Base-by-base conservation (phyloP, 495 filamentous ascomycete genomes). In the Talaromyces wortmannii region DNA sequence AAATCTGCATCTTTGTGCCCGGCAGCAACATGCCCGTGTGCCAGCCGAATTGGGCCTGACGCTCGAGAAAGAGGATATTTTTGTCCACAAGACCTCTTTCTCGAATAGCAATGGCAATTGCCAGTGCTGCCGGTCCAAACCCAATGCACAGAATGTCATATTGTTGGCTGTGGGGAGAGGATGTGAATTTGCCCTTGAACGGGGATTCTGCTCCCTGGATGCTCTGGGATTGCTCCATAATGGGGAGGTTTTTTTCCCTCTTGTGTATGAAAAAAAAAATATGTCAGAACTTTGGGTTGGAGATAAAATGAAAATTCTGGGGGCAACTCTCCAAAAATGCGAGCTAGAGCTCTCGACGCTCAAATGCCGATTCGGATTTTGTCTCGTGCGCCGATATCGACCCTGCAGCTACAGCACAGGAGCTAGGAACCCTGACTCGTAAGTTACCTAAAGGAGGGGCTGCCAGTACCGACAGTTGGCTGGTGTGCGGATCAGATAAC, bases 1-100 rank as follows among this genome's bases (percentile, higher is more conserved):
- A 92, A 55, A 98, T 97, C 68, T 98, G 92, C 92, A 98, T 98
- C 66, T 87, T 89, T 11, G 91, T 87, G 45, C 90, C 90, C 0
- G 91, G 90, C 1, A 98, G 82, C 53, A 96, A 80, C 92, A 98
- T 98, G 31, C 92, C 92, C 4, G 87, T 83, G 67, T 98, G 92
- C 92, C 92, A 97, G 50, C 84, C 82, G 62, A 97, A 98, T 44
- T 81, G 72, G 17, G 76, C 62, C 72, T 98, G 92, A 55, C 86
- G 85, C 73, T 97, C 92, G 29, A 97, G 67, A 70, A 96, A 97
- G 32, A 85, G 74, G 4, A 92, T 84, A 60, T 87, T 90, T 36
- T 88, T 87, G 44, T 63, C 57, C 50, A 66, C 67, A 56, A 55
- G 30, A 64, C 44, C 43, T 45, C 58, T 45, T 58, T 98, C 92